Evolutionary conservation across 176 grass and related monocot genomes (phyloP).

Genomic region (Bromus sterilis): DNA sequence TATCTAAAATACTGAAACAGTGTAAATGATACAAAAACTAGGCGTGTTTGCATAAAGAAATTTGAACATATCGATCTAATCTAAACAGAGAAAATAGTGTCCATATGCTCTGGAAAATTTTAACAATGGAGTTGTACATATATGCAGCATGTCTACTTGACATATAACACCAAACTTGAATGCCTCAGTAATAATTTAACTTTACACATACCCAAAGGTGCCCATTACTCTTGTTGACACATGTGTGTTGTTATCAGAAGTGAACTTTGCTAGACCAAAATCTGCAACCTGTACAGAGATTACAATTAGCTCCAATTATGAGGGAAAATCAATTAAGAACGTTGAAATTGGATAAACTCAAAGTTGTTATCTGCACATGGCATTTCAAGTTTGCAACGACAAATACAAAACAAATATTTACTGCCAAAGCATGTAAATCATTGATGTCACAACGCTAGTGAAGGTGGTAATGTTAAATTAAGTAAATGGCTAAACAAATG

Average conservation of each 20-base stretch:
- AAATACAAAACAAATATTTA: background rate
- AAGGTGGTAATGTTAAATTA: background rate
- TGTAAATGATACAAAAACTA: background rate
- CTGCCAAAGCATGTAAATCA: background rate
- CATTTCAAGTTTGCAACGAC: background rate
- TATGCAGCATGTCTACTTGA: background rate
- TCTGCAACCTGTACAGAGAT: conserved; percentile 47
- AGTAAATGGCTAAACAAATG: background rate
- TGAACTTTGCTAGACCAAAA: conserved; percentile 75
- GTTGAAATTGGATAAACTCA: background rate
- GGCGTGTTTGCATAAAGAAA: background rate
- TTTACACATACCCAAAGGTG: conserved; percentile 58
- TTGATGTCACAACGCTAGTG: background rate
- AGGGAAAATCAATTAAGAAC: background rate
- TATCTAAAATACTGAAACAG: background rate
- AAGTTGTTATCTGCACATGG: background rate
- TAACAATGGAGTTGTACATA: background rate
- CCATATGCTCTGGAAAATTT: background rate
- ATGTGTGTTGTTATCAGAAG: conserved; percentile 60
- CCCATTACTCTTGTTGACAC: conserved; percentile 77
- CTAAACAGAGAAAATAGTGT: background rate
- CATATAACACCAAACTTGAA: background rate
- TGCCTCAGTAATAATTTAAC: background rate
- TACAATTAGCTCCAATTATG: background rate
- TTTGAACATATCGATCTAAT: background rate